Evolutionary conservation across 2,329 filamentous ascomycete species (phyloP).

Genomic region (Cryphonectria japonica): DNA sequence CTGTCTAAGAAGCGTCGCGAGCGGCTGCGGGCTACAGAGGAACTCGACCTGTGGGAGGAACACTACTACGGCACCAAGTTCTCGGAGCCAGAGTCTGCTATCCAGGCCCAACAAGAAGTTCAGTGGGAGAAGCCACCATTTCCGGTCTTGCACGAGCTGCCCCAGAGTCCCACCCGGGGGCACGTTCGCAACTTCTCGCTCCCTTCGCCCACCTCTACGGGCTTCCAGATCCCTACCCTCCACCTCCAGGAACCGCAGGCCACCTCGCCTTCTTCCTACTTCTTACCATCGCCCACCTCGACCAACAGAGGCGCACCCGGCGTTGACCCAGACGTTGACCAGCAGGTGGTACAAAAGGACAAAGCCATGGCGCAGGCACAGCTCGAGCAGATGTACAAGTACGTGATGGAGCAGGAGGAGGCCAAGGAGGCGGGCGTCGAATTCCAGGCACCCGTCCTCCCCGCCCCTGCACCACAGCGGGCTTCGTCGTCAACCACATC

Average conservation of each 20-base stretch:
- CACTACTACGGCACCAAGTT: constrained; percentile 31
- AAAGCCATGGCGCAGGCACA: constrained; percentile 76
- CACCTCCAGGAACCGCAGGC: constrained; percentile 7
- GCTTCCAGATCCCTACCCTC: constrained; percentile 32
- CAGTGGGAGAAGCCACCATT: constrained; percentile 20
- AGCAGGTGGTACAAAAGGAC: constrained; percentile 74
- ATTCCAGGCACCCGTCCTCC: constrained; percentile 48
- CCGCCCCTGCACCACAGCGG: constrained; percentile 36
- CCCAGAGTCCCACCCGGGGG: constrained; percentile 42
- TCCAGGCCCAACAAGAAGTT: constrained; percentile 8
- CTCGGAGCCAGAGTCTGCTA: constrained; percentile 18
- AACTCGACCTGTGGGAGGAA: constrained; percentile 41
- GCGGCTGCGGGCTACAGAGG: constrained; percentile 56
- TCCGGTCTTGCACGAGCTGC: constrained; percentile 36
- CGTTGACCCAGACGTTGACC: constrained; percentile 75
- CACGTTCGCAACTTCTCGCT: constrained; percentile 56
- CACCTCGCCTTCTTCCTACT: constrained; percentile 39
- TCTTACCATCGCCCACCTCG: constrained; percentile 52
- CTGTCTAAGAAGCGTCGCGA: constrained; percentile 61
- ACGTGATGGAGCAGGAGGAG: constrained; percentile 87
- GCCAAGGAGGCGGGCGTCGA: constrained; percentile 61
- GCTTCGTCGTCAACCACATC: constrained; percentile 38
- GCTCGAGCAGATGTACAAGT: constrained; percentile 87
- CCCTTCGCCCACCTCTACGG: constrained; percentile 49
- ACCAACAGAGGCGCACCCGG: constrained; percentile 55